phyloP scores from a whole-genome alignment of 306 rosid genomes.

The Gastrolobium villosum region DNA sequence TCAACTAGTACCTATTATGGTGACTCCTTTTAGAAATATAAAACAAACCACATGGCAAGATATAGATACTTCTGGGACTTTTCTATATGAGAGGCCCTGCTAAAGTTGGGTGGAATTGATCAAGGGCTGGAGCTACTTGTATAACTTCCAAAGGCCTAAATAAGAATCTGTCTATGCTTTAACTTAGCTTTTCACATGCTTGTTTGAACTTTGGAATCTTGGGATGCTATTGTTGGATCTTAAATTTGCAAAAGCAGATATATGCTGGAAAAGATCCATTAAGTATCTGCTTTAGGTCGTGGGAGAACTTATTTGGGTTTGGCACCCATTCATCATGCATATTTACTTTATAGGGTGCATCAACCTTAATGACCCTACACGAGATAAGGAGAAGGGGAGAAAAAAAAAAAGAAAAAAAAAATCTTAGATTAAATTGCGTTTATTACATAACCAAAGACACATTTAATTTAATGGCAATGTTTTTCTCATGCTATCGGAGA shows the following conservation, averaged over 20 bases:
- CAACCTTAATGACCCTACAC: not conserved
- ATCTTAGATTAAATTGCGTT: not conserved
- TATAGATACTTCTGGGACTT: conserved; percentile 33
- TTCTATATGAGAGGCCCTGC: conserved; percentile 28
- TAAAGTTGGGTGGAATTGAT: conserved; percentile 45
- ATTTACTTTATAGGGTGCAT: not conserved
- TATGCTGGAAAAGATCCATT: conserved; percentile 33
- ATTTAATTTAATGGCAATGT: too few species aligned
- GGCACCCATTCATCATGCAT: conserved; percentile 18
- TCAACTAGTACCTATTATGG: conserved; percentile 40
- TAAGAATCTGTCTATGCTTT: conserved; percentile 47
- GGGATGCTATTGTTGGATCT: conserved; percentile 48
- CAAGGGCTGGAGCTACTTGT: conserved; percentile 41
- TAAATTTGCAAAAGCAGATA: conserved; percentile 35
- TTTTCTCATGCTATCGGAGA: too few species aligned
- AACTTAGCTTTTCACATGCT: conserved; percentile 52
- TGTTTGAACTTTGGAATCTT: conserved; percentile 49
- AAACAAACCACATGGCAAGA: conserved; percentile 54
- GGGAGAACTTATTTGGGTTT: conserved; percentile 38
- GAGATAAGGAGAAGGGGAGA: not conserved
- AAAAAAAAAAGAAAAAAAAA: not conserved
- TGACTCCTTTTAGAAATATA: conserved; percentile 43
- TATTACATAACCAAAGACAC: not conserved
- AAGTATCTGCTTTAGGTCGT: conserved; percentile 40
- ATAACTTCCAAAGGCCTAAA: conserved; percentile 34